phyloP scores from a whole-genome alignment of 108 stramenopile species.

The Fistulifera solaris region DNA sequence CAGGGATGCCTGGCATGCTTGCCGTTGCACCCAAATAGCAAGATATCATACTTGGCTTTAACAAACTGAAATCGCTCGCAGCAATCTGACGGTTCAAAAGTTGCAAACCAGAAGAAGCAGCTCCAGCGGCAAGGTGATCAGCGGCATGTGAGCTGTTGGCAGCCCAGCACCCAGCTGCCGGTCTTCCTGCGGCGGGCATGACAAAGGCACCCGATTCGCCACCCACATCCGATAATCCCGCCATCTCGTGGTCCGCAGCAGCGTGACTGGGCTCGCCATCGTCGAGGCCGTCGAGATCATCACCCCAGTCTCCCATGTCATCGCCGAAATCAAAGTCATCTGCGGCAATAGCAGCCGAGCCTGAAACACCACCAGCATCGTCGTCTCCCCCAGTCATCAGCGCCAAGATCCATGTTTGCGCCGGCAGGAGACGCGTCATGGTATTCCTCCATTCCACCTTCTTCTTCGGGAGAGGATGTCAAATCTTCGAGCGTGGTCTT shows the following conservation, averaged over 20 bases:
- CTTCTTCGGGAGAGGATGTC: conserved; percentile 51
- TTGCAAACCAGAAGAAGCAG: conserved; percentile 90
- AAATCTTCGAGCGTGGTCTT: conserved; percentile 84
- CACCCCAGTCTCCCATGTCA: conserved; percentile 73
- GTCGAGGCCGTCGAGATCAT: conserved; percentile 79
- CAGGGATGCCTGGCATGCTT: conserved; percentile 82
- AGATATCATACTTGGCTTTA: conserved; percentile 72
- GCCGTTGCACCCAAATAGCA: conserved; percentile 81
- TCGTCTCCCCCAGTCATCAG: conserved; percentile 33
- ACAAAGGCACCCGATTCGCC: conserved; percentile 66
- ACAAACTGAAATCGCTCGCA: conserved; percentile 82
- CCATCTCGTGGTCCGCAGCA: conserved; percentile 48
- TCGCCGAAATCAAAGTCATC: conserved; percentile 69
- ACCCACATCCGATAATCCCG: conserved; percentile 38
- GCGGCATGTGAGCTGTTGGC: conserved; percentile 92
- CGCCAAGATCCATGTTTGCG: conserved; percentile 35
- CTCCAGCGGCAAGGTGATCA: conserved; percentile 96
- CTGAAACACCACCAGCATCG: conserved; percentile 26
- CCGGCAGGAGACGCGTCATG: conserved; percentile 30
- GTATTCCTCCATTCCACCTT: conserved; percentile 31
- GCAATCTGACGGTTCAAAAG: conserved; percentile 97
- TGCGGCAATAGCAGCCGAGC: conserved; percentile 34
- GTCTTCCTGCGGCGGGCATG: conserved; percentile 85
- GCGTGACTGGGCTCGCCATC: conserved; percentile 21
- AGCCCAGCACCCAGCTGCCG: conserved; percentile 81